These are phyloP conservation scores for Fusarium brevicatenulatum DNA, from an alignment of 2,329 filamentous ascomycete species.

Conservation along the genomic window DNA sequence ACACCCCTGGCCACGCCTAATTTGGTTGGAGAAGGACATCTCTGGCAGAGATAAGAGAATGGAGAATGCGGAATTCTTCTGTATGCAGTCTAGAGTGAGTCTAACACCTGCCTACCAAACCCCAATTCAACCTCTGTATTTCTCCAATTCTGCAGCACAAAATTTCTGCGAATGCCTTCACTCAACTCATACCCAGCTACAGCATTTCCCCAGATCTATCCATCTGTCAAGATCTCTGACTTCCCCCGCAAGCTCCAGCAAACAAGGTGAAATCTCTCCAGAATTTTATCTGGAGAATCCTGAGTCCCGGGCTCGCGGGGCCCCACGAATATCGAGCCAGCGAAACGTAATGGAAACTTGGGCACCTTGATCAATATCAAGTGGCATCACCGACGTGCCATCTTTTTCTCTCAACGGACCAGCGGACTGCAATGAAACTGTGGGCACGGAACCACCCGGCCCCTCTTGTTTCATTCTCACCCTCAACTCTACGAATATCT, in stretches of 20 bases:
- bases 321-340: conserved; percentile 36
- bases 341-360: conserved; percentile 44
- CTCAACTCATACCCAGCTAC: background rate
- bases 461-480: conserved; percentile 1
- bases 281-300: conserved; percentile 6
- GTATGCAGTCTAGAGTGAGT: conserved; percentile 3
- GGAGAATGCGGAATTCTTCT: background rate
- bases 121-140: conserved; percentile 19
- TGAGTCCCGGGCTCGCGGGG: conserved; percentile 36
- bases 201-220: background rate
- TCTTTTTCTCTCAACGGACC: background rate
- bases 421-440: background rate
- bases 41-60: conserved; percentile 24
- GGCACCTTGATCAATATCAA: background rate
- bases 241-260: conserved; percentile 36
- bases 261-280: conserved; percentile 32
- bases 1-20: conserved; percentile 21
- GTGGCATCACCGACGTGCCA: conserved; percentile 17
- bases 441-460: conserved; percentile 29
- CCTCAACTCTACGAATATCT: background rate
- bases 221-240: conserved; percentile 2
- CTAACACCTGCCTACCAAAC: background rate
- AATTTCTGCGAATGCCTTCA: conserved; percentile 21
- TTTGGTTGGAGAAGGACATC: conserved; percentile 29
- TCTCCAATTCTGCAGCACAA: conserved; percentile 28